Conservation (phyloP, 305 asterid genomes). For the Rubia peregrina region DNA sequence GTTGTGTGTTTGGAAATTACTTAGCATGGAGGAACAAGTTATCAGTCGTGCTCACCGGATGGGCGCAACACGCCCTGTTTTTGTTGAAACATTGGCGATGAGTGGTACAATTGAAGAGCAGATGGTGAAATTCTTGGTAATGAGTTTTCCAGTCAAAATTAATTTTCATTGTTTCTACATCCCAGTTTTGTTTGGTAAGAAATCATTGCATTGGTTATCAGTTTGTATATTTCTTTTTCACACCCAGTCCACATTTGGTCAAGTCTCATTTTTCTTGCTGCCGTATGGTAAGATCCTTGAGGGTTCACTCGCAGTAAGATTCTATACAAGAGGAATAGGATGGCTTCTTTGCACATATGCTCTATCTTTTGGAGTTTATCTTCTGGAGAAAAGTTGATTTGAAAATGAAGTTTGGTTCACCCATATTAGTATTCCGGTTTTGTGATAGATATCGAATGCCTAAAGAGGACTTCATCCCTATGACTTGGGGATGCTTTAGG, state of each 20-base stretch:
- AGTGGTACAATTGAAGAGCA: constrained; percentile 92
- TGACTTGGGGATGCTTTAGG: background rate
- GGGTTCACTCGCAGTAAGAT: too few species aligned
- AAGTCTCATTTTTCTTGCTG: background rate
- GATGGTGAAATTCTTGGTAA: constrained; percentile 86
- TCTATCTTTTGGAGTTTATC: background rate
- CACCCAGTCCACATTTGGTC: background rate
- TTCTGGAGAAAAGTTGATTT: background rate
- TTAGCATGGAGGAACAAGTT: constrained; percentile 98
- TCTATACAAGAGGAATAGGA: background rate
- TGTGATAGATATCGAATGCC: background rate
- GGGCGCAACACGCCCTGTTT: constrained; percentile 94
- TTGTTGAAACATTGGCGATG: constrained; percentile 91
- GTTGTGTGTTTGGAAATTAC: constrained; percentile 23
- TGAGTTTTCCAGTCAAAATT: background rate
- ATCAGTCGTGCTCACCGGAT: constrained; percentile 98
- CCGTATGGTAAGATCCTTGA: background rate
- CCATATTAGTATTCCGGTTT: background rate
- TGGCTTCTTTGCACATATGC: background rate
- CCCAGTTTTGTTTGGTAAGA: background rate
- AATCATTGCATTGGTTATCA: background rate
- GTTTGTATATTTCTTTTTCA: background rate
- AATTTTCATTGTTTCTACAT: background rate
- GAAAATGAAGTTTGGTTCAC: background rate
- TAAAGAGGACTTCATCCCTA: background rate